Base-by-base conservation (phyloP, 768 basidiomycete species). In the Leccinellum rugosiceps region DNA sequence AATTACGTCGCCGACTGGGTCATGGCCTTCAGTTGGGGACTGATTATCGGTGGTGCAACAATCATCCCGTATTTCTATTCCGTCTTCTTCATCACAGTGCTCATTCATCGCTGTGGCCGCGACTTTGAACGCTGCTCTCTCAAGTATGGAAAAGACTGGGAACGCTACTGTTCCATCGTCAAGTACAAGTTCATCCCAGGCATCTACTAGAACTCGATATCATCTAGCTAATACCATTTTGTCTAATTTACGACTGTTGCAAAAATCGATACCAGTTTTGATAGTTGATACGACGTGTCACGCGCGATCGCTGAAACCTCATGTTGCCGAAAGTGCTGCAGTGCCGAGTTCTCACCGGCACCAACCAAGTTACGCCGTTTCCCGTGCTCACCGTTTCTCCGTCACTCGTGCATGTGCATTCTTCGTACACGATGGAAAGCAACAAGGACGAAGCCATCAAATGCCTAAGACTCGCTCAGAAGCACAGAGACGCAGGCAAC, bases 131-230 rank as follows among this genome's bases (percentile, higher is more conserved):
- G 95, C 80, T 94, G 94, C 73, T 86, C 87, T 3, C 72, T 82
- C 63, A 98, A 98, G 76, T 98, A 97, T 66, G 93, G 92, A 31
- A 92, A 94, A 63, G 94, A 97, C 70, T 97, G 94, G 93, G 91
- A 93, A 19, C 82, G 83, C 50, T 94, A 94, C 72, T 96, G 92
- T 73, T 72, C 83, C 59, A 79, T 92, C 56, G 94, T 97, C 66
- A 88, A 86, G 71, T 96, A 86, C 76, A 92, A 88, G 72, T 97
- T 94, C 69, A 92, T 97, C 46, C 92, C 92, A 17, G 83, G 83
- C 35, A 70, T 97, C 58, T 98, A 94, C 74, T 97, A 80, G 56
- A 58, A 41, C 47, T 48, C 32, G 44, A 61, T 71, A 62, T 53
- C 38, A 32, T 47, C 32, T 61, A 49, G 4, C 58, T 56, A 32